phyloP scores from a whole-genome alignment of 257 asterid species.

The Ilex aquifolium region DNA sequence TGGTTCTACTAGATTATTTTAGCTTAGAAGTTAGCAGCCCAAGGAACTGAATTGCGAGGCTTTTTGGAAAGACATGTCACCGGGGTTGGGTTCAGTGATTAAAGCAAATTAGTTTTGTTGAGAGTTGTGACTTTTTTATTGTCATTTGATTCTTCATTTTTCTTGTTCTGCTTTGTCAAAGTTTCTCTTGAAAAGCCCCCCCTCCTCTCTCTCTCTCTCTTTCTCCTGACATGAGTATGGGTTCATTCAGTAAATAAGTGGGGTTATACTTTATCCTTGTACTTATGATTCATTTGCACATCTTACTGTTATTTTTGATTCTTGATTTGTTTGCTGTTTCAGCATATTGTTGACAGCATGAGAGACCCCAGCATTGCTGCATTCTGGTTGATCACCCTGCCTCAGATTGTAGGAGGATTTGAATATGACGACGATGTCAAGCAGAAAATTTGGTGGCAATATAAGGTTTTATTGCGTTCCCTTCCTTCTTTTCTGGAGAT shows the following conservation, averaged over 20 bases:
- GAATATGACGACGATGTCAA: constrained; percentile 86
- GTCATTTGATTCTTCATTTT: too few species aligned
- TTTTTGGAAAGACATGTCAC: too few species aligned
- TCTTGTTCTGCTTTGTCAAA: too few species aligned
- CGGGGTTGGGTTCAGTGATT: too few species aligned
- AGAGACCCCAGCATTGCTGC: constrained; percentile 97
- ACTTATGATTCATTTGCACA: not conserved
- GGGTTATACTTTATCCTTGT: not conserved
- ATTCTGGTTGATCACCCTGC: constrained; percentile 91
- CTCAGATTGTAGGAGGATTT: constrained; percentile 88
- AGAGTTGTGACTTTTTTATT: too few species aligned
- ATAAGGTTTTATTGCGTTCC: constrained; percentile 47
- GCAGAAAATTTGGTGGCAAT: constrained; percentile 96
- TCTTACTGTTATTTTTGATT: not conserved
- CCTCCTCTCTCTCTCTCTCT: too few species aligned
- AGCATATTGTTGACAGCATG: constrained; percentile 92
- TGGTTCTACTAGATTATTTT: too few species aligned
- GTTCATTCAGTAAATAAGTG: not conserved
- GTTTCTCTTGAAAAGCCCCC: too few species aligned
- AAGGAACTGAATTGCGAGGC: too few species aligned
- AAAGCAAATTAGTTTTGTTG: too few species aligned
- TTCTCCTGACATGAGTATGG: not conserved
- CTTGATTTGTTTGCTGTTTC: constrained; percentile 27
- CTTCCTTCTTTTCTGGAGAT: too few species aligned
- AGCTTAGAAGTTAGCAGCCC: too few species aligned